Evolutionary conservation across 2,329 filamentous ascomycete genomes (phyloP), one percentile per base, ranked within the genome.

Genomic region (Nemania abortiva): DNA sequence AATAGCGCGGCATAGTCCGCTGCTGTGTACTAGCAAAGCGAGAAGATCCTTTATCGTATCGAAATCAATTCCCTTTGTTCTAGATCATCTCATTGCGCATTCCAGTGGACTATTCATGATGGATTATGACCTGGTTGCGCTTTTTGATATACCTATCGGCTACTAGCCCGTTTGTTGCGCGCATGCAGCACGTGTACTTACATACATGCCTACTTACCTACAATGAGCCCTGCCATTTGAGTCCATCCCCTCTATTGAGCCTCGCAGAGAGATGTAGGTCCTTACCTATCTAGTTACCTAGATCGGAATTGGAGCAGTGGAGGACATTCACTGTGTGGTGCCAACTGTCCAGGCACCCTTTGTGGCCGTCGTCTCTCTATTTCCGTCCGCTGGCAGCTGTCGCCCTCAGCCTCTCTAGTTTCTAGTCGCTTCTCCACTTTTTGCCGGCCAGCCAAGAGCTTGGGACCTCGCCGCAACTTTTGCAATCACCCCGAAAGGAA

Each of bases 1-100:
- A 70, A 72, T 70, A 69, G 72, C 64, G 70, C 57, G 72, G 69
- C 63, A 54, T 65, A 70, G 24, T 42, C 50, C 42, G 70, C 72
- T 70, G 63, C 70, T 57, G 73, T 78, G 75, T 77, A 76, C 72
- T 73, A 77, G 76, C 75, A 74, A 66, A 72, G 70, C 74, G 69
- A 66, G 58, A 66, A 73, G 71, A 52, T 53, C 50, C 37, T 68
- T 27, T 47, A 50, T 62, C 58, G 45, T 57, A 66, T 61, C 57
- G 18, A 68, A 66, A 69, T 55, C 37, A 62, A 63, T 68, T 62
- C 68, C 66, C 54, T 72, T 73, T 69, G 69, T 70, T 60, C 63
- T 59, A 29, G 52, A 39, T 24, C 37, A 42, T 61, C 15, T n/a
- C 6, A 39, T 57, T 27, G 54, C 5, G 4, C 24, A 20, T 42